phyloP scores from a whole-genome alignment of 2,329 filamentous ascomycete genomes.

The Alternaria brassicicola region DNA sequence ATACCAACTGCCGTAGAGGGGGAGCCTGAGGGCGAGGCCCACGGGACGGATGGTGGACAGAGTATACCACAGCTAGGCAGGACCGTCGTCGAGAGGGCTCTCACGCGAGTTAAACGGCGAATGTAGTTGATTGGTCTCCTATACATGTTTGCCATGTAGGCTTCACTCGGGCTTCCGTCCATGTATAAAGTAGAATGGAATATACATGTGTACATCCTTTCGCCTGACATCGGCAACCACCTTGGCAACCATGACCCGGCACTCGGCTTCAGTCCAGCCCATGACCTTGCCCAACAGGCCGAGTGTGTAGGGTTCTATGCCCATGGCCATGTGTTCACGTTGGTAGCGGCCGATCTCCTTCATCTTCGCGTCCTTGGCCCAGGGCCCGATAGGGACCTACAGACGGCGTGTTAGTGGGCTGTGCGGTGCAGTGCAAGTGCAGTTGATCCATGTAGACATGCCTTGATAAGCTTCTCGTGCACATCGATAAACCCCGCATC shows the following conservation, averaged over 20 bases:
- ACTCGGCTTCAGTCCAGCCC: conserved; percentile 45
- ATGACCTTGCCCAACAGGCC: conserved; percentile 45
- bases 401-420: conserved; percentile 4
- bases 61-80: conserved; percentile 46
- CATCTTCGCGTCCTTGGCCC: conserved; percentile 57
- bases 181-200: conserved; percentile 45
- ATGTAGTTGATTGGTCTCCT: conserved; percentile 34
- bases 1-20: conserved; percentile 21
- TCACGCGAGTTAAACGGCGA: conserved; percentile 45
- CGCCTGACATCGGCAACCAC: conserved; percentile 42
- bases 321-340: conserved; percentile 44
- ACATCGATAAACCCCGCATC: conserved; percentile 44
- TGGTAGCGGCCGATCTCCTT: conserved; percentile 57
- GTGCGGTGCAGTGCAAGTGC: not conserved
- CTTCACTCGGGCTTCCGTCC: conserved; percentile 35
- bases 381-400: conserved; percentile 47
- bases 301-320: conserved; percentile 46
- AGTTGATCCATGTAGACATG: conserved; percentile 3
- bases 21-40: conserved; percentile 21
- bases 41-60: conserved; percentile 24
- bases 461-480: conserved; percentile 44
- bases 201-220: conserved; percentile 38
- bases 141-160: not conserved
- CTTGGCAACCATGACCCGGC: conserved; percentile 43
- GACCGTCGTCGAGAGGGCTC: conserved; percentile 44